Evolutionary conservation across 106 monocot genomes (phyloP).

Genomic region (Apostasia shenzhenica): DNA sequence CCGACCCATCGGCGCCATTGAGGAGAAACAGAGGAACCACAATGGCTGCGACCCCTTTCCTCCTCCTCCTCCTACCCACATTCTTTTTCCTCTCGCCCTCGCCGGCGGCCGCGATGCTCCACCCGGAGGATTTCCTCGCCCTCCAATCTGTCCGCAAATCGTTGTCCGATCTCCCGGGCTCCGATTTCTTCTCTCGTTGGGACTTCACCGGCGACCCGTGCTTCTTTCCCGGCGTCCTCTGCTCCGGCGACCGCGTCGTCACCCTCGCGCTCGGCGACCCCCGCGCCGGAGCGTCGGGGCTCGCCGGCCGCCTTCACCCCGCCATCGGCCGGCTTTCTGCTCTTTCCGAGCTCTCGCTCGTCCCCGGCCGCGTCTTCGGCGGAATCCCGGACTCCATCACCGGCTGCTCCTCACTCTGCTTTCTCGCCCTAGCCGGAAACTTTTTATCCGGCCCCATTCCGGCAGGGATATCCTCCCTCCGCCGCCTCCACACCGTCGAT

Average conservation of each 20-base stretch:
- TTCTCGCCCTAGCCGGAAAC: conserved; percentile 53
- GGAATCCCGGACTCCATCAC: conserved; percentile 29
- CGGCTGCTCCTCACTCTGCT: conserved; percentile 32
- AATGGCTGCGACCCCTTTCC: not conserved
- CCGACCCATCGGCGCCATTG: not conserved
- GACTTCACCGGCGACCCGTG: conserved; percentile 75
- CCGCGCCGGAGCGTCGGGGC: conserved; percentile 57
- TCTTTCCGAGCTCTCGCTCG: conserved; percentile 55
- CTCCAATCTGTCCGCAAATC: conserved; percentile 51
- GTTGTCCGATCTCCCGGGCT: conserved; percentile 53
- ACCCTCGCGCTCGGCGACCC: conserved; percentile 60
- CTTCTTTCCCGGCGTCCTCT: conserved; percentile 54
- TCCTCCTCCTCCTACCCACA: not conserved
- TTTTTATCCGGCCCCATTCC: conserved; percentile 56
- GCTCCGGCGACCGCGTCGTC: conserved; percentile 30
- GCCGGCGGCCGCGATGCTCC: conserved; percentile 17
- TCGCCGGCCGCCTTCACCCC: conserved; percentile 45
- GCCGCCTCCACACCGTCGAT: conserved; percentile 43
- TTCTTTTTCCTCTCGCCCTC: not conserved
- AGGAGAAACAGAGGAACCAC: not conserved
- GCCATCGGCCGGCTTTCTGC: conserved; percentile 34
- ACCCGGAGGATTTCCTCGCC: conserved; percentile 61
- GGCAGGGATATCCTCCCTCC: conserved; percentile 17
- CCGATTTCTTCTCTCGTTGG: conserved; percentile 45
- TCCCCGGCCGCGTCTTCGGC: conserved; percentile 58